phyloP scores from a whole-genome alignment of 2,329 filamentous ascomycete species.

The Capronia epimyces region DNA sequence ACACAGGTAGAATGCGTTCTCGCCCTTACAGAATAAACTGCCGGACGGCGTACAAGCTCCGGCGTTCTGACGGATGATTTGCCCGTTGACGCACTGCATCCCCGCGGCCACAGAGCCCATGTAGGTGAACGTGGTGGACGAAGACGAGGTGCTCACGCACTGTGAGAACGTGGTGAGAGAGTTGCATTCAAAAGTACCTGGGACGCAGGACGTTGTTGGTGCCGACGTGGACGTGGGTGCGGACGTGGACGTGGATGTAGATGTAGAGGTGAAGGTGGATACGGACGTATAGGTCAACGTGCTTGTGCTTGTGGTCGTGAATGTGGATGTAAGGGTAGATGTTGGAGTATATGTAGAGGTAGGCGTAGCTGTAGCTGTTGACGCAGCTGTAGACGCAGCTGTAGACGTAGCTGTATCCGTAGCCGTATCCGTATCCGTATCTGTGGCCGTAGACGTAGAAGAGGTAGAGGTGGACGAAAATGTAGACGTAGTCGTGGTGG shows the following conservation, averaged over 20 bases:
- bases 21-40: constrained; percentile 19
- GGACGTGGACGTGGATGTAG: constrained; percentile 5
- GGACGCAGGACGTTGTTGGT: constrained; percentile 24
- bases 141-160: constrained; percentile 30
- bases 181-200: constrained; percentile 35
- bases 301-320: background rate
- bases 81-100: constrained; percentile 23
- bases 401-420: no score
- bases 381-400: no score
- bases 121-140: constrained; percentile 18
- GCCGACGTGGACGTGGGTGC: constrained; percentile 7
- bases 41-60: constrained; percentile 22
- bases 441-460: background rate
- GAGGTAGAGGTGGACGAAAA: no score
- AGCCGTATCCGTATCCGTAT: no score
- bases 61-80: constrained; percentile 21
- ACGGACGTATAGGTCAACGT: background rate
- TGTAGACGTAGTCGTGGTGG: no score
- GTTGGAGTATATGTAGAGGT: background rate
- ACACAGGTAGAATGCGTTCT: constrained; percentile 21
- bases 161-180: constrained; percentile 35
- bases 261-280: background rate
- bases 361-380: background rate
- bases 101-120: constrained; percentile 26
- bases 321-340: no score